A percentile compares a stretch with the other conserved stretches of the same genome.
These are phyloP conservation scores for Pelargonium citronellum DNA, from an alignment of 441 rosid species.

Conservation along the genomic window DNA sequence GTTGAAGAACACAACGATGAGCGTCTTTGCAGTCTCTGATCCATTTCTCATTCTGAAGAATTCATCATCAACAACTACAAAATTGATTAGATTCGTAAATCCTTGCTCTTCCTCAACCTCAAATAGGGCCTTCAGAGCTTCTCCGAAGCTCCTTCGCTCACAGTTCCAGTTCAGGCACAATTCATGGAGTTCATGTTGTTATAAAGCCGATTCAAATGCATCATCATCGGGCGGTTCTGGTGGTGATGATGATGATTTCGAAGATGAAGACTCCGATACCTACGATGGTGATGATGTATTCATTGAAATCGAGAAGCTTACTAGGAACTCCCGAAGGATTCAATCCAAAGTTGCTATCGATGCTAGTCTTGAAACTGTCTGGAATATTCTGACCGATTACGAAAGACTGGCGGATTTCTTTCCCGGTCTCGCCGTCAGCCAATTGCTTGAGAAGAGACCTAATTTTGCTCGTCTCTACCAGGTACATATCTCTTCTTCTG, in stretches of 20 bases:
- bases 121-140: not conserved
- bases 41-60: not conserved
- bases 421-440: slow-evolving; percentile 75
- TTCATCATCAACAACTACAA: not conserved
- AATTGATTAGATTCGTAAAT: not conserved
- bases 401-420: slow-evolving; percentile 70
- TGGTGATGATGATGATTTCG: slow-evolving; percentile 18
- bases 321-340: slow-evolving; percentile 59
- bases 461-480: slow-evolving; percentile 66
- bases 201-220: slow-evolving; percentile 23
- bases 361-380: slow-evolving; percentile 58
- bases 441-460: slow-evolving; percentile 64
- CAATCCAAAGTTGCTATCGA: slow-evolving; percentile 61
- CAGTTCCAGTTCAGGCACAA: slow-evolving; percentile 17
- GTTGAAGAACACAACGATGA: not conserved
- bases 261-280: not conserved
- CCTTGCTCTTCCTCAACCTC: not conserved
- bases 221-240: slow-evolving; percentile 15
- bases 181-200: slow-evolving; percentile 18
- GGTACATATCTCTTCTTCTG: slow-evolving; percentile 29
- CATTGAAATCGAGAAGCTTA: slow-evolving; percentile 55
- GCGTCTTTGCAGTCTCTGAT: not conserved
- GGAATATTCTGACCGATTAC: slow-evolving; percentile 72
- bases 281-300: slow-evolving; percentile 36
- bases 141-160: not conserved